Evolutionary conservation across 2,329 filamentous ascomycete genomes (phyloP), one percentile per base, ranked within the genome.

Genomic region (Stemphylium beticola): DNA sequence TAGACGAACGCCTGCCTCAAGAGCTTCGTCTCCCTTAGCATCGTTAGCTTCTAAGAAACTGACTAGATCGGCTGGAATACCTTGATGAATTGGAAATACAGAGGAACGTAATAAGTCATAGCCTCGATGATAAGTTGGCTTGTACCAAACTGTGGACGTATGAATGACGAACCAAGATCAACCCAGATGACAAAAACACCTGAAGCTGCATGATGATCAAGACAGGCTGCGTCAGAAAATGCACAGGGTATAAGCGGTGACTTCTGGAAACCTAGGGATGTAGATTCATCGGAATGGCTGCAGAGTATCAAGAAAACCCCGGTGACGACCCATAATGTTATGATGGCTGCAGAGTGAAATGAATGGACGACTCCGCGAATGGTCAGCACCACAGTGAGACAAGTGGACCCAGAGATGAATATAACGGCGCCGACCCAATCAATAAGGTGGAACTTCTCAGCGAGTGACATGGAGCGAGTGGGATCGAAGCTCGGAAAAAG

Each of bases 161-260:
- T 7, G 29, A 12, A 32, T 32, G 29, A 32, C 29, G 72, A 7
- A 41, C 38, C 11, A 45, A 20, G 12, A 45, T 36, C 4, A 36
- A 17, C n/a, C 74, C 68, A 70, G 45, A 44, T 2, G 50, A 40
- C 7, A 56, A 39, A 5, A 52, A 34, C 12, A 57, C 20, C 24
- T 54, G 53, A 5, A 65, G 60, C 4, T 54, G 44, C 11, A 64
- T 29, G 17, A 38, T 39, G 53, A 59, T 24, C 17, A 43, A 50
- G 12, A 26, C 42, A 20, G 22, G 22, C 2, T 33, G 63, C 14
- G 32, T 39, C 4, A 83, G 63, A 40, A 85, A 77, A 7, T 83
- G 74, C 0, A 76, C 62, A 0, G 83, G 84, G 49, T 85, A 82
- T 2, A 85, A 64, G 0, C 83, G 76, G 3, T 74, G 60, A 4